These are phyloP conservation scores for Bjerkandera adusta DNA, from an alignment of 1,284 basidiomycete species.

Conservation along the genomic window DNA sequence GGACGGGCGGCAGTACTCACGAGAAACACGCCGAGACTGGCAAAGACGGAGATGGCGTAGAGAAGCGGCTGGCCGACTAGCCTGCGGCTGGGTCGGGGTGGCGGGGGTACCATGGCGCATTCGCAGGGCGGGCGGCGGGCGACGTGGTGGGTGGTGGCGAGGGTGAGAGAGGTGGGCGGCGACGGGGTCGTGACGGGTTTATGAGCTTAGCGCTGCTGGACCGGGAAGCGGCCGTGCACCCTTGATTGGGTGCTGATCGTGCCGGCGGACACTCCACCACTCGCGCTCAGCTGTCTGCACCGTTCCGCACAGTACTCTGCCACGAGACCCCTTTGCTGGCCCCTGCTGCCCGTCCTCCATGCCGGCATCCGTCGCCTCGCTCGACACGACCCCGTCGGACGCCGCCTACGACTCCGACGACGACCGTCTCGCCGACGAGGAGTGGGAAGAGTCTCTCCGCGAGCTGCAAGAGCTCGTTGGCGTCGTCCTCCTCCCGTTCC, in stretches of 20 bases:
- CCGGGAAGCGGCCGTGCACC: constrained; percentile 3
- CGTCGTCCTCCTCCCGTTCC: constrained; percentile 79
- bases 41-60: constrained; percentile 82
- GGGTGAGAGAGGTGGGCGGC: constrained; percentile 9
- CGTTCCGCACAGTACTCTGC: not conserved
- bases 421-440: constrained; percentile 77
- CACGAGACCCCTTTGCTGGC: not conserved
- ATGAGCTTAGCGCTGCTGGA: constrained; percentile 2
- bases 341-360: constrained; percentile 23
- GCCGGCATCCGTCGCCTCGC: constrained; percentile 43
- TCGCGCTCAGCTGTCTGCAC: not conserved
- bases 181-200: constrained; percentile 6
- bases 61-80: constrained; percentile 83
- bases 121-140: constrained; percentile 18
- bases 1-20: constrained; percentile 41
- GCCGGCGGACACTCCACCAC: constrained; percentile 8
- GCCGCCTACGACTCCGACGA: constrained; percentile 65
- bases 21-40: constrained; percentile 85
- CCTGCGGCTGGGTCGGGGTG: constrained; percentile 35
- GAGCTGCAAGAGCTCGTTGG: constrained; percentile 82
- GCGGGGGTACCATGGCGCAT: constrained; percentile 29
- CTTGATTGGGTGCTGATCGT: constrained; percentile 7
- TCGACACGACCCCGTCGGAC: constrained; percentile 43
- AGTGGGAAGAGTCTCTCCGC: constrained; percentile 89
- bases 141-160: constrained; percentile 4